These are phyloP conservation scores for Xylaria cubensis DNA, from an alignment of 495 filamentous ascomycete genomes.

Conservation along the genomic window DNA sequence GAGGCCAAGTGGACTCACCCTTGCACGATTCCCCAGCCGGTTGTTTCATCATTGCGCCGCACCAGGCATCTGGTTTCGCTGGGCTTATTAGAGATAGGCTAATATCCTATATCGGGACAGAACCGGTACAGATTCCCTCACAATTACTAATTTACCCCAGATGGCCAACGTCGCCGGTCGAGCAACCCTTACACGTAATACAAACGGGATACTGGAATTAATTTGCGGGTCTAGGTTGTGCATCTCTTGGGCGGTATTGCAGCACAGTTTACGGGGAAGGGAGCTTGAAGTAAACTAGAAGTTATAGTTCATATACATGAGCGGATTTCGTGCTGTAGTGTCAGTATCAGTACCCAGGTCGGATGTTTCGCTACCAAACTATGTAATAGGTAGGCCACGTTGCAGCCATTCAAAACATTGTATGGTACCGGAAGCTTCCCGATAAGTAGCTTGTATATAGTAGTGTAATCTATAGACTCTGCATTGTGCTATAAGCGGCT, in stretches of 20 bases:
- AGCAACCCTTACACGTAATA: constrained; percentile 5
- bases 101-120: constrained; percentile 10
- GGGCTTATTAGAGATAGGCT: constrained; percentile 21
- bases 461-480: not conserved
- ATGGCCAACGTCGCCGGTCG: constrained; percentile 6
- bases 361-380: constrained; percentile 9
- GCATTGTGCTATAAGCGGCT: constrained; percentile 11
- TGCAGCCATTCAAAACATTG: constrained; percentile 23
- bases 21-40: constrained; percentile 23
- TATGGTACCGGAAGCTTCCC: constrained; percentile 31
- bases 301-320: not conserved
- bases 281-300: not conserved
- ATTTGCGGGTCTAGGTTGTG: constrained; percentile 15
- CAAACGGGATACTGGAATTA: constrained; percentile 20
- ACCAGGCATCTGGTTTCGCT: constrained; percentile 25
- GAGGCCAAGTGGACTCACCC: constrained; percentile 11
- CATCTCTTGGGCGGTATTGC: constrained; percentile 4
- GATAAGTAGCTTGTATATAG: constrained; percentile 14
- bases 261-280: not conserved
- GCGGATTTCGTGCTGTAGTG: constrained; percentile 6
- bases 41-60: constrained; percentile 29
- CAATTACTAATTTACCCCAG: constrained; percentile 30
- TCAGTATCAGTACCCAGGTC: constrained; percentile 10
- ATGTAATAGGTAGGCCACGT: constrained; percentile 22
- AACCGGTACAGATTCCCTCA: constrained; percentile 1